A percentile compares a stretch with the other conserved stretches of the same genome.
Evolutionary conservation across 768 basidiomycete genomes (phyloP).

Genomic region (Phylloporus sp.): DNA sequence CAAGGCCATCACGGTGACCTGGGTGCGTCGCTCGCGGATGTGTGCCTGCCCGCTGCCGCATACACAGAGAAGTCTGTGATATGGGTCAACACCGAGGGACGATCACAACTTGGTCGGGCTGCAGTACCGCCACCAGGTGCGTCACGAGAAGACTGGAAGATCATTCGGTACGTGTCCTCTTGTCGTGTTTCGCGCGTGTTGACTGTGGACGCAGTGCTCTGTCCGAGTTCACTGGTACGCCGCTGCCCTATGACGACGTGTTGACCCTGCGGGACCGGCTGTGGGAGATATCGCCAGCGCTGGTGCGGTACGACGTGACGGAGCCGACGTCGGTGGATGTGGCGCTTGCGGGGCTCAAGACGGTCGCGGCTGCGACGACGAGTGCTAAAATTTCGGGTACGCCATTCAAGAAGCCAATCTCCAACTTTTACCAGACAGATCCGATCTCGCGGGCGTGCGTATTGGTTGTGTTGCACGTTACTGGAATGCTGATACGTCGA

Average conservation of each 20-base stretch:
- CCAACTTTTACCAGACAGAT: slow-evolving; percentile 96
- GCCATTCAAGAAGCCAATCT: slow-evolving; percentile 74
- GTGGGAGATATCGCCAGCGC: slow-evolving; percentile 93
- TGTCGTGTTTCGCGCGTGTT: background rate
- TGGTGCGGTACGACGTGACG: slow-evolving; percentile 78
- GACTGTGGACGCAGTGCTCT: slow-evolving; percentile 56
- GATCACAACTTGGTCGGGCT: slow-evolving; percentile 83
- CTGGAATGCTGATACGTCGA: background rate
- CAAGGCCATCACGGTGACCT: slow-evolving; percentile 98
- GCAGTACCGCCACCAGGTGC: slow-evolving; percentile 96
- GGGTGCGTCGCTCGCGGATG: slow-evolving; percentile 96
- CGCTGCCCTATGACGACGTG: slow-evolving; percentile 88
- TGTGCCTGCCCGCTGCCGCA: slow-evolving; percentile 87
- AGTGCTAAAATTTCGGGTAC: slow-evolving; percentile 54
- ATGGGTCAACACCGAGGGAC: slow-evolving; percentile 97
- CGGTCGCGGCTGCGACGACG: slow-evolving; percentile 48
- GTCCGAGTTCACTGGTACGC: slow-evolving; percentile 76
- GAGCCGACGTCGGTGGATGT: slow-evolving; percentile 76
- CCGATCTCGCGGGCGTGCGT: slow-evolving; percentile 90
- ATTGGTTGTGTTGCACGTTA: background rate
- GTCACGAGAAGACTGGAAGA: slow-evolving; percentile 96
- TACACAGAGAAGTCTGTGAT: slow-evolving; percentile 91
- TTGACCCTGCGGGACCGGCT: slow-evolving; percentile 82
- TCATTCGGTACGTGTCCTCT: slow-evolving; percentile 62
- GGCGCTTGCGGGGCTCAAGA: slow-evolving; percentile 63